Evolutionary conservation across 2,329 filamentous ascomycete genomes (phyloP), one percentile per base, ranked within the genome.

Genomic region (Talaromyces sp.): DNA sequence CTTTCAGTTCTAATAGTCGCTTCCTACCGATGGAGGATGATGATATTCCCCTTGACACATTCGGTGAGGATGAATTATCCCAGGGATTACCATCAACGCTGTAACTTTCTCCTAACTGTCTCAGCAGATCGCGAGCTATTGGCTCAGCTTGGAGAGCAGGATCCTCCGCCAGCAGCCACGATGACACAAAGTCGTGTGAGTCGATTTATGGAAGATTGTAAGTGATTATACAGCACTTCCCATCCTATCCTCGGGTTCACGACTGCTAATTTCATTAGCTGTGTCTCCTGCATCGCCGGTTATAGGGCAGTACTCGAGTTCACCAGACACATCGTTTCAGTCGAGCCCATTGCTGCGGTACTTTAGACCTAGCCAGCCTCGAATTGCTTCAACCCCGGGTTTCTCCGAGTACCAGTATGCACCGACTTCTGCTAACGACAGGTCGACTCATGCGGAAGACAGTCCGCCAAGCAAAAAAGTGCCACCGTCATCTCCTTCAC

Each of bases 21-120:
- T 50, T 59, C 31, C 37, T 54, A 8, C n/a, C 52, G 11, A 28
- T 57, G 13, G 64, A 71, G 15, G 64, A 71, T 50, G 63, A 67
- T 33, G 69, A 71, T 31, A 33, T 66, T n/a, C 63, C 69, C 7
- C 68, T 81, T 11, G 78, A 83, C 69, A 73, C 73, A 2, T 82
- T 81, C 63, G 79, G 80, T 82, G 63, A 63, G 43, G 17, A 15
- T 22, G 71, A 62, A 11, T 35, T 51, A 11, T 19, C 9, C 9
- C 11, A 3, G 5, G 19, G 39, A 35, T 53, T 46, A 3, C 17
- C 4, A 28, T n/a, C 39, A 35, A 9, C 17, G 25, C 5, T 37
- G 11, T 25, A 15, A 8, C n/a, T 9, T 5, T 6, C 9, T 5
- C 53, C 21, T 60, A 33, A 11, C 2, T 21, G 8, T 17, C 28